Evolutionary conservation across 225 moss, liverwort and hornwort genomes (phyloP).

Genomic region (Pseudisothecium myosuroides): DNA sequence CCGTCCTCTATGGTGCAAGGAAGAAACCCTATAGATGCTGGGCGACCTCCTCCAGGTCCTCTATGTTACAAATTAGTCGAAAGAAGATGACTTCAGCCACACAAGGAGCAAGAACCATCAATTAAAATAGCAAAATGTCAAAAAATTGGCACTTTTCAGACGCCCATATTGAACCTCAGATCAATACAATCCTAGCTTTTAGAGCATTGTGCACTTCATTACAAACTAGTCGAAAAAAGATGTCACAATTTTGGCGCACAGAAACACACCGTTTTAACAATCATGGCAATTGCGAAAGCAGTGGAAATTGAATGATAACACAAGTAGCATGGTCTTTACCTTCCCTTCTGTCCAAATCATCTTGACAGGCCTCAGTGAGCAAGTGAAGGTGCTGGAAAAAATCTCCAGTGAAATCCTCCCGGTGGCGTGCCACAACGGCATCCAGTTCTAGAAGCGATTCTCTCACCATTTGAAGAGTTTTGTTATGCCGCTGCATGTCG

Average conservation of each 20-base stretch:
- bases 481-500: slow-evolving; percentile 72
- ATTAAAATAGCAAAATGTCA: neutral
- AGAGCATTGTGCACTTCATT: neutral
- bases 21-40: neutral
- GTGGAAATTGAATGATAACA: neutral
- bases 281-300: neutral
- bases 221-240: neutral
- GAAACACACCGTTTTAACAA: neutral
- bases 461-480: slow-evolving; percentile 45
- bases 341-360: slow-evolving; percentile 39
- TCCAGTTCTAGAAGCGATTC: slow-evolving; percentile 42
- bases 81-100: neutral
- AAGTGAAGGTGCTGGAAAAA: slow-evolving; percentile 83
- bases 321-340: neutral
- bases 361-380: slow-evolving; percentile 62
- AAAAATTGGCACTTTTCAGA: neutral
- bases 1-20: neutral
- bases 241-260: neutral
- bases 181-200: neutral
- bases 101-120: neutral
- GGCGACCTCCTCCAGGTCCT: neutral
- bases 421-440: slow-evolving; percentile 49
- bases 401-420: slow-evolving; percentile 81
- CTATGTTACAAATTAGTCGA: neutral
- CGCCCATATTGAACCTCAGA: neutral